Conservation (phyloP, 345 rosid genomes). For the Ceriops zippeliana region DNA sequence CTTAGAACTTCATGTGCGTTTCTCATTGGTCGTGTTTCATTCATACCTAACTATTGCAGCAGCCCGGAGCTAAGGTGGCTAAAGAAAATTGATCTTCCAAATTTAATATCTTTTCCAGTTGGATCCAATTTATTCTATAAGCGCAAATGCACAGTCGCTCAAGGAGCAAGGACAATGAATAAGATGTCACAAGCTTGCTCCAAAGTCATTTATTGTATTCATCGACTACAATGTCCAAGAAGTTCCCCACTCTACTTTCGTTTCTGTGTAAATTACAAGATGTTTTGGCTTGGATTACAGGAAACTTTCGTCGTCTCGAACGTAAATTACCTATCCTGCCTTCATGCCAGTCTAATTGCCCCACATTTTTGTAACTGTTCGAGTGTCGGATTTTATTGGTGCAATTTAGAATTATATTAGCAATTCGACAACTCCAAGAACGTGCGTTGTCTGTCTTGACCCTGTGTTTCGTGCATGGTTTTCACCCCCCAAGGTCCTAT, state of each 20-base stretch:
- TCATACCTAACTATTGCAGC: too few relatives aligned
- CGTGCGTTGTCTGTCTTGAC: conserved; percentile 12
- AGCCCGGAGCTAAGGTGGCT: too few relatives aligned
- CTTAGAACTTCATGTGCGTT: too few relatives aligned
- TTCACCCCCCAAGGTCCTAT: conserved; percentile 4
- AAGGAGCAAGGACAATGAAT: too few relatives aligned
- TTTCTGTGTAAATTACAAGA: background rate
- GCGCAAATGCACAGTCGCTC: too few relatives aligned
- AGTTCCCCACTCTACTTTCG: too few relatives aligned
- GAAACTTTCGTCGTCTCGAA: background rate
- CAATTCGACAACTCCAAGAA: conserved; percentile 7
- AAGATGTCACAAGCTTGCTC: too few relatives aligned
- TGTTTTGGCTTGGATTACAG: background rate
- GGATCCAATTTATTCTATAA: too few relatives aligned
- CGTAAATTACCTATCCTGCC: conserved; percentile 1
- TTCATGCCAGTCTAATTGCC: background rate
- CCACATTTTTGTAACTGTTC: background rate
- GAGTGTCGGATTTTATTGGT: too few relatives aligned
- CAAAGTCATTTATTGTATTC: background rate
- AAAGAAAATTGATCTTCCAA: too few relatives aligned
- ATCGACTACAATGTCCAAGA: background rate
- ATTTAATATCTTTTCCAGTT: too few relatives aligned
- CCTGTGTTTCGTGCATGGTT: conserved; percentile 23
- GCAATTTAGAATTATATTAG: background rate
- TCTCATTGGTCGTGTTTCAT: too few relatives aligned